These are phyloP conservation scores for Sechiopsis laciniata DNA, from an alignment of 306 rosid genomes.

Conservation along the genomic window DNA sequence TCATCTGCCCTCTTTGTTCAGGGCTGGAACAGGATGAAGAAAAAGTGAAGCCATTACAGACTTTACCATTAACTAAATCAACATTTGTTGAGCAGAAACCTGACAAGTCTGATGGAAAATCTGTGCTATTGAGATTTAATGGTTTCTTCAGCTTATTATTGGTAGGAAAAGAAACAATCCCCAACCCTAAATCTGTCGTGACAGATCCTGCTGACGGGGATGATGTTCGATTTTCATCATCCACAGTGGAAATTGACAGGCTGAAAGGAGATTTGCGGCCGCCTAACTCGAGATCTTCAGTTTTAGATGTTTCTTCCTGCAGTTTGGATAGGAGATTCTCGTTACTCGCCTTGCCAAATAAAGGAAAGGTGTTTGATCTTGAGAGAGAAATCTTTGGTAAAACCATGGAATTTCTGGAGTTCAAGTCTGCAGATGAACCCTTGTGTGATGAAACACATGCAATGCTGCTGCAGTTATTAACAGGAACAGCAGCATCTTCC, in stretches of 20 bases:
- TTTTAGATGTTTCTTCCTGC: slow-evolving; percentile 44
- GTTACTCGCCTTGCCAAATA: slow-evolving; percentile 32
- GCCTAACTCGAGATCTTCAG: slow-evolving; percentile 52
- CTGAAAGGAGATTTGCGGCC: slow-evolving; percentile 51
- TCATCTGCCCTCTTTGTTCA: slow-evolving; percentile 41
- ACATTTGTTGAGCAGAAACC: slow-evolving; percentile 39
- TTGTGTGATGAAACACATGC: slow-evolving; percentile 37
- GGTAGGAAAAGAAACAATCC: slow-evolving; percentile 50
- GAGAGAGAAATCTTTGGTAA: slow-evolving; percentile 35
- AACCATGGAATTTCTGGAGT: slow-evolving; percentile 38
- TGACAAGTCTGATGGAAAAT: no score
- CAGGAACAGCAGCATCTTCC: slow-evolving; percentile 29
- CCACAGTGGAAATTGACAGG: slow-evolving; percentile 60
- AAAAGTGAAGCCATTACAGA: slow-evolving; percentile 33
- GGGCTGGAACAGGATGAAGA: slow-evolving; percentile 56
- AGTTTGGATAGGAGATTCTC: slow-evolving; percentile 40
- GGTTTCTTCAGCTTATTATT: slow-evolving; percentile 36
- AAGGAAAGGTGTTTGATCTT: slow-evolving; percentile 33
- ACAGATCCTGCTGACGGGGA: slow-evolving; percentile 74
- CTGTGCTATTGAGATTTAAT: slow-evolving; percentile 20
- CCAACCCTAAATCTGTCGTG: slow-evolving; percentile 81
- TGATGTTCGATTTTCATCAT: slow-evolving; percentile 62
- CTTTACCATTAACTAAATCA: slow-evolving; percentile 41
- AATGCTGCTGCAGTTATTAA: slow-evolving; percentile 23
- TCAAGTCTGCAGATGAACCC: slow-evolving; percentile 31